These are phyloP conservation scores for slime mould (Dictyostelium discoideum) DNA, from an alignment of 78 protist species.

Conservation along the genomic window DNA sequence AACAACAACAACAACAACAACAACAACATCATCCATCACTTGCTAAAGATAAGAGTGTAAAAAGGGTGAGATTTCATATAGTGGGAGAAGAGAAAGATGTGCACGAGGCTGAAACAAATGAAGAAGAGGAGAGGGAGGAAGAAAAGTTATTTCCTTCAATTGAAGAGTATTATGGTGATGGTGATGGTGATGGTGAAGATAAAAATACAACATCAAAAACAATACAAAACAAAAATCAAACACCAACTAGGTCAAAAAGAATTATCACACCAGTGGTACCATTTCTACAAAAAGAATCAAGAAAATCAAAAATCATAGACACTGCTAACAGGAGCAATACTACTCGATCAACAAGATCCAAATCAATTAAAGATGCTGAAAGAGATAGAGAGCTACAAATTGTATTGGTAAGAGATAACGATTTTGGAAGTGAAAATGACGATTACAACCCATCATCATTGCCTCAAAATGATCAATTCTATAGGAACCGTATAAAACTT, in stretches of 20 bases:
- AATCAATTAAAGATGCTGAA: not conserved
- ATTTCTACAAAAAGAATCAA: not conserved
- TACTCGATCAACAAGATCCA: not conserved
- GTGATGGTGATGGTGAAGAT: too few relatives aligned
- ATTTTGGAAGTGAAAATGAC: not conserved
- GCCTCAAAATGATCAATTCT: not conserved
- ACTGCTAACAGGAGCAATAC: not conserved
- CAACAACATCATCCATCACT: too few relatives aligned
- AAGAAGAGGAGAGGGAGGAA: too few relatives aligned
- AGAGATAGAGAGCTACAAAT: not conserved
- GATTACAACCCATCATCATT: not conserved
- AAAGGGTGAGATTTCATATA: too few relatives aligned
- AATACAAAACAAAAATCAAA: not conserved
- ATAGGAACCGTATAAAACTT: not conserved
- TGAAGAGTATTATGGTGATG: too few relatives aligned
- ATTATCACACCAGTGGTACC: not conserved
- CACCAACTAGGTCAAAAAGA: not conserved
- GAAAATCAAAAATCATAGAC: not conserved
- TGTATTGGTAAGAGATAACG: not conserved
- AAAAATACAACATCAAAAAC: too few relatives aligned
- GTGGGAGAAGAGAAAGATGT: not conserved
- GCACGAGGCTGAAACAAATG: too few relatives aligned
- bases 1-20: too few relatives aligned
- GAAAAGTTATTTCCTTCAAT: too few relatives aligned
- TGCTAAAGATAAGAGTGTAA: not conserved